Percentiles rank a stretch among this genome's conserved stretches.
phyloP scores from a whole-genome alignment of 2,329 filamentous ascomycete species.

The Cladosporium halotolerans region DNA sequence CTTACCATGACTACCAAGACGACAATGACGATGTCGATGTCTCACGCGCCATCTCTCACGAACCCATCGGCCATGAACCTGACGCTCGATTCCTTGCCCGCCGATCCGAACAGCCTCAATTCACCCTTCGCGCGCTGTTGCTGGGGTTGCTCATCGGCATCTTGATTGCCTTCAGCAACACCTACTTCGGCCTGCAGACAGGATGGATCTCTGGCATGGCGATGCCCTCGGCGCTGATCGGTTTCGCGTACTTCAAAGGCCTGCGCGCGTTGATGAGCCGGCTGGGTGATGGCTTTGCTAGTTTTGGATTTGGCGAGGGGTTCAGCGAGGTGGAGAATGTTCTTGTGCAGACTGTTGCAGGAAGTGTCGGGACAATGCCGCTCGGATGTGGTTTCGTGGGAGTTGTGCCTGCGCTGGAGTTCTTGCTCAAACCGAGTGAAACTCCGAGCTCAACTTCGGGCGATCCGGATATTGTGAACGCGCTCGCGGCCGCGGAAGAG shows the following conservation, averaged over 20 bases:
- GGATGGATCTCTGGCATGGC: conserved; percentile 84
- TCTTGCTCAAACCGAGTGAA: conserved; percentile 70
- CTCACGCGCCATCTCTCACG: conserved; percentile 4
- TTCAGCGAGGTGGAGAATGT: conserved; percentile 97
- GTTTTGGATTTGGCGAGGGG: conserved; percentile 41
- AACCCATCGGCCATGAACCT: conserved; percentile 20
- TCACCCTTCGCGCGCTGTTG: conserved; percentile 73
- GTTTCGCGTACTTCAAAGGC: conserved; percentile 86
- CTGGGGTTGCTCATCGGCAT: conserved; percentile 80
- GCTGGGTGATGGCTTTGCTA: conserved; percentile 20
- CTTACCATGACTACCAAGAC: not conserved
- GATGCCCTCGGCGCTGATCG: conserved; percentile 90
- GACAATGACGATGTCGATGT: conserved; percentile 5
- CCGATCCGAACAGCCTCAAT: conserved; percentile 45
- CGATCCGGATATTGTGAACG: conserved; percentile 19
- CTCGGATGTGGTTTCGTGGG: conserved; percentile 93
- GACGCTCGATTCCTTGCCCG: conserved; percentile 21
- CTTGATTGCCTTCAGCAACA: conserved; percentile 92
- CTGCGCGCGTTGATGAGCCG: conserved; percentile 65
- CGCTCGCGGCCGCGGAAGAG: conserved; percentile 15
- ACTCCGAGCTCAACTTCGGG: conserved; percentile 21
- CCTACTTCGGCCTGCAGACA: conserved; percentile 97
- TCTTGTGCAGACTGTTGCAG: conserved; percentile 89
- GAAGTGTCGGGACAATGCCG: conserved; percentile 94
- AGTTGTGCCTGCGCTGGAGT: conserved; percentile 88